A percentile compares a stretch with the other conserved stretches of the same genome.
phyloP scores from a whole-genome alignment of 2,329 filamentous ascomycete genomes.

The Fusarium humuli region DNA sequence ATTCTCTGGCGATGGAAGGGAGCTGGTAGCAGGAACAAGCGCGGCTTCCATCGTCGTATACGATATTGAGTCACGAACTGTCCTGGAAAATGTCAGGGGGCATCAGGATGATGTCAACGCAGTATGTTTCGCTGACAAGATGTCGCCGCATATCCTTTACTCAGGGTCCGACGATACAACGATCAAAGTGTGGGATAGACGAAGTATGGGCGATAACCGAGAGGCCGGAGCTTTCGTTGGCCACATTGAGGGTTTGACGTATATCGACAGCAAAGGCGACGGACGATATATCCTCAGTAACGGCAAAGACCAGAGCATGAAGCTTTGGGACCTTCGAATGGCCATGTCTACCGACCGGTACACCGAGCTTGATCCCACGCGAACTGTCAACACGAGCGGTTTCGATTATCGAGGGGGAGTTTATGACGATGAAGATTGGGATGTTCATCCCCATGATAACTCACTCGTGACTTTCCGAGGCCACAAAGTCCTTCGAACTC shows the following conservation, averaged over 20 bases:
- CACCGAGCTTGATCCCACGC: slow-evolving; percentile 65
- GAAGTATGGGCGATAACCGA: slow-evolving; percentile 88
- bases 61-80: slow-evolving; percentile 84
- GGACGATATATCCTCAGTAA: slow-evolving; percentile 90
- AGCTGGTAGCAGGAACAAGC: slow-evolving; percentile 90
- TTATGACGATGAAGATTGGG: slow-evolving; percentile 73
- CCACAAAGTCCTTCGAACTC: slow-evolving; percentile 86
- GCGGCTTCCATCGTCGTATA: slow-evolving; percentile 86
- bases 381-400: slow-evolving; percentile 64
- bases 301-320: slow-evolving; percentile 96
- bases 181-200: slow-evolving; percentile 94
- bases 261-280: slow-evolving; percentile 77
- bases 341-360: slow-evolving; percentile 81
- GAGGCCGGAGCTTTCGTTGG: slow-evolving; percentile 75
- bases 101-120: slow-evolving; percentile 94
- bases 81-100: slow-evolving; percentile 79
- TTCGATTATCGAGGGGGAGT: slow-evolving; percentile 81
- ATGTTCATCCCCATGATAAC: slow-evolving; percentile 80
- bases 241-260: slow-evolving; percentile 74
- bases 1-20: slow-evolving; percentile 90
- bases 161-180: slow-evolving; percentile 95
- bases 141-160: slow-evolving; percentile 92
- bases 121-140: slow-evolving; percentile 91
- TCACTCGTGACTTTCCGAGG: slow-evolving; percentile 93
- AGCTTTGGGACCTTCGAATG: slow-evolving; percentile 94